Evolutionary conservation across 352 stramenopile genomes (phyloP), one percentile per base, ranked within the genome.

Genomic region (Pythium monospermum): DNA sequence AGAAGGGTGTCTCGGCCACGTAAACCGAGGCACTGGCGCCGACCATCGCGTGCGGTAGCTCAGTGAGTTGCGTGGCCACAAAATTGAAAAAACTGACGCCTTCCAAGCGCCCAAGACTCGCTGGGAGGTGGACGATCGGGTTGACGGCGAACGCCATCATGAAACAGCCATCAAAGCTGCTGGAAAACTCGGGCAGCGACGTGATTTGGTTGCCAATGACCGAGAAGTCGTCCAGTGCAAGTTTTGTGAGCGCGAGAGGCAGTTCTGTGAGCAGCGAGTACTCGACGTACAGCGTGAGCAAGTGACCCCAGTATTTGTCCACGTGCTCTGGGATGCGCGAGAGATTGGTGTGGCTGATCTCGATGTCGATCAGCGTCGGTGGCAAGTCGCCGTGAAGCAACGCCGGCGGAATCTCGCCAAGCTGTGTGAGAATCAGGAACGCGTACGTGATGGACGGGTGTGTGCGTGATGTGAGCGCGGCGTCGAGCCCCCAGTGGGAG

Each of bases 171-270:
- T n/a, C n/a, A n/a, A n/a, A n/a, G n/a, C n/a, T n/a, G n/a, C n/a
- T n/a, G n/a, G n/a, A n/a, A n/a, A n/a, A n/a, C n/a, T n/a, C n/a
- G n/a, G n/a, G n/a, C n/a, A n/a, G n/a, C n/a, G n/a, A n/a, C n/a
- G 32, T 21, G 26, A 59, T 52, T 23, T 49, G 33, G 31, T 61
- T 61, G 15, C 53, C 53, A 6, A 42, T 23, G 11, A 61, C 21
- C 4, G 53, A 61, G 0, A 61, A 27, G n/a, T 47, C 41, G 11
- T 40, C 43, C 3, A 54, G 35, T 8, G 18, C 2, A 10, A 61
- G 45, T 3, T n/a, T 3, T 6, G 30, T 43, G 23, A 59, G 52
- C 8, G 16, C 25, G 3, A 19, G 2, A 16, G 52, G 52, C 26
- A 59, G 18, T 1, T 7, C 32, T 15, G 35, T 15, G 13, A 59